Conservation (phyloP, 2,329 filamentous ascomycete genomes). For the Epichloe uncinata region DNA sequence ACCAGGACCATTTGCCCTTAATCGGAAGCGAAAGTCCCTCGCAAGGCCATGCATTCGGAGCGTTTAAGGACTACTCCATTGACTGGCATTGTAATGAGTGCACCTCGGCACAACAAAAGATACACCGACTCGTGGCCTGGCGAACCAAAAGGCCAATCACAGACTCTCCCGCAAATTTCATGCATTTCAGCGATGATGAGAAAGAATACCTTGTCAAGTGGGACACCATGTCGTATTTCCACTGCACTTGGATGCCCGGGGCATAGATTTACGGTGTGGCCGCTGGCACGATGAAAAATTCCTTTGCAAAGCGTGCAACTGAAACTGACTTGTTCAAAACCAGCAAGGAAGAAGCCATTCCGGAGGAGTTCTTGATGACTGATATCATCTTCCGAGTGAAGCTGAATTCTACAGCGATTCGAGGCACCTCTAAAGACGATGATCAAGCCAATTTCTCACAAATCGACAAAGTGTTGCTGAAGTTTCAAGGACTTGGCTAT, state of each 20-base stretch:
- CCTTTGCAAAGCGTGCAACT: constrained; percentile 61
- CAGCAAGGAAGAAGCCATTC: constrained; percentile 65
- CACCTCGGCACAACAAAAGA: constrained; percentile 46
- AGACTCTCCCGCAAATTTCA: constrained; percentile 10
- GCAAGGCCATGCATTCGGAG: constrained; percentile 27
- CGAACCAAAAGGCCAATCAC: constrained; percentile 40
- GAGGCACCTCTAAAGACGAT: constrained; percentile 46
- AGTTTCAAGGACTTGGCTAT: constrained; percentile 85
- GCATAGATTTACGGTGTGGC: constrained; percentile 74
- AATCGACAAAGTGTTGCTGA: constrained; percentile 65
- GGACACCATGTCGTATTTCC: constrained; percentile 66
- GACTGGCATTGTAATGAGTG: constrained; percentile 78
- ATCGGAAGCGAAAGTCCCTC: constrained; percentile 19
- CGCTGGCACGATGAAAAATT: constrained; percentile 47
- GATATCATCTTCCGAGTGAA: constrained; percentile 83
- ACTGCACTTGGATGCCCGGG: constrained; percentile 77
- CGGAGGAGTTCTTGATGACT: constrained; percentile 70
- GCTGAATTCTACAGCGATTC: constrained; percentile 32
- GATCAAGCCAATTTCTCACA: constrained; percentile 60
- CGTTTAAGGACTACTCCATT: constrained; percentile 57
- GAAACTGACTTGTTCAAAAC: constrained; percentile 47
- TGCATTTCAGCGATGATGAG: constrained; percentile 46
- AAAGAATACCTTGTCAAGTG: constrained; percentile 92
- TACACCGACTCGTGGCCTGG: constrained; percentile 79
- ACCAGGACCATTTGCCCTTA: constrained; percentile 68